Base-by-base conservation (phyloP, 2,329 filamentous ascomycete species). In the Neofusicoccum laricinum region DNA sequence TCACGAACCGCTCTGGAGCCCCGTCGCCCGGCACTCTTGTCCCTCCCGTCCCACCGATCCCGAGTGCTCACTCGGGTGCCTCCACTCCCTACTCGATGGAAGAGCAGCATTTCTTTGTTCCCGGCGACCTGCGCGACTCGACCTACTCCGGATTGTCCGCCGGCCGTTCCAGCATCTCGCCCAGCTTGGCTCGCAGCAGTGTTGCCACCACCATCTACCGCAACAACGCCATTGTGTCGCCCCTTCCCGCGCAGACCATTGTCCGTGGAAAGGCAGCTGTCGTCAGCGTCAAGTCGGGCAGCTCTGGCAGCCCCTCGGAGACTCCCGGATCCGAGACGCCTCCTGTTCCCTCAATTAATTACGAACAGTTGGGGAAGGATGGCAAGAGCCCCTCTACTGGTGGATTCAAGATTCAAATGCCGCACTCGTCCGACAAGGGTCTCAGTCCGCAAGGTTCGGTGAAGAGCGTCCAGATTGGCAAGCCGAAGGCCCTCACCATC, bases 191-290 rank as follows among this genome's bases (percentile, higher is more conserved):
- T 34, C 76, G 81, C 41, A 78, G 72, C 64, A 87, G 85, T 73
- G 90, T 98, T 68, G 93, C 93, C 3, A 97, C 93, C 1, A 97
- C 94, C 19, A 92, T 97, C 61, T 98, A 97, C 74, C 91, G 92
- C 69, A 94, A 93, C 80, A 92, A 96, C 72, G 93, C 92, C 15
- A 88, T 96, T 61, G 87, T 97, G 70, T 93, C 83, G 74, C 90
- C 82, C 1, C 80, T 89, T 64, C 90, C 93, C 0, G 92, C 93
- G 0, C 92, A 95, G 72, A 95, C 93, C 61, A 90, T 92, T 65
- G 90, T 94, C 74, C 88, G 93, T 66, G 91, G 90, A 68, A 96
- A 95, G 78, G 92, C 95, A 10, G 93, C 92, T 40, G 89, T 98
- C 73, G 93, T 99, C 74, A 97, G 92, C 71, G 93, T 99, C 68